These are phyloP conservation scores for Boletus edulis DNA, from an alignment of 768 basidiomycete genomes.

Conservation along the genomic window DNA sequence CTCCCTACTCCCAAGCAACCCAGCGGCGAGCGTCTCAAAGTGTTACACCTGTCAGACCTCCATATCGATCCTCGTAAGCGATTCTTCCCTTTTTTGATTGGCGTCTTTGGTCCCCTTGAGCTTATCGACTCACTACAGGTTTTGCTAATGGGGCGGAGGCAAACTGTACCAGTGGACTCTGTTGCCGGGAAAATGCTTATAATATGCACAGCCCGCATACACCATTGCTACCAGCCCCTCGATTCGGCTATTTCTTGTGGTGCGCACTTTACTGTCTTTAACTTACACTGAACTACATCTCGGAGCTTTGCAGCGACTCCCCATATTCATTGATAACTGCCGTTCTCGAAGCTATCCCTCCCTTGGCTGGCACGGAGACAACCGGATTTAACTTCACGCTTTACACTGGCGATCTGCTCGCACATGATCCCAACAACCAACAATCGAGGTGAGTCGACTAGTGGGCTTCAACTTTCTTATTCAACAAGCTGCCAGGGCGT, in stretches of 20 bases:
- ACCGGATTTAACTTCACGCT: constrained; percentile 64
- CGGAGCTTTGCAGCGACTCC: constrained; percentile 45
- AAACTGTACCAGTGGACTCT: constrained; percentile 65
- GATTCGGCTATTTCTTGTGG: constrained; percentile 67
- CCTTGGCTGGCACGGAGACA: constrained; percentile 55
- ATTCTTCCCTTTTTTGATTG: not conserved
- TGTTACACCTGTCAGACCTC: constrained; percentile 75
- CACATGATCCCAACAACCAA: constrained; percentile 68
- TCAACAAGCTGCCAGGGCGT: constrained; percentile 40
- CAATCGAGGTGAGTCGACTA: constrained; percentile 48
- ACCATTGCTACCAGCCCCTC: constrained; percentile 58
- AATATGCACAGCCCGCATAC: constrained; percentile 50
- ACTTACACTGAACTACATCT: not conserved
- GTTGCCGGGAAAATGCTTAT: constrained; percentile 57
- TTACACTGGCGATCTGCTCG: constrained; percentile 73
- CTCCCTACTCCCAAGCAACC: constrained; percentile 56
- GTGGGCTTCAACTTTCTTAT: not conserved
- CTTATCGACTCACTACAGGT: constrained; percentile 39
- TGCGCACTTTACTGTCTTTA: constrained; percentile 15
- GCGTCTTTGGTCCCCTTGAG: not conserved
- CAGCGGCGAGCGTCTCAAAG: constrained; percentile 65
- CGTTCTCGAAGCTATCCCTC: constrained; percentile 65
- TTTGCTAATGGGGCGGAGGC: constrained; percentile 69
- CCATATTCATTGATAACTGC: constrained; percentile 60
- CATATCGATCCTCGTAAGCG: constrained; percentile 69